phyloP scores from a whole-genome alignment of 768 basidiomycete genomes.

The Hygrocybe coccinea region DNA sequence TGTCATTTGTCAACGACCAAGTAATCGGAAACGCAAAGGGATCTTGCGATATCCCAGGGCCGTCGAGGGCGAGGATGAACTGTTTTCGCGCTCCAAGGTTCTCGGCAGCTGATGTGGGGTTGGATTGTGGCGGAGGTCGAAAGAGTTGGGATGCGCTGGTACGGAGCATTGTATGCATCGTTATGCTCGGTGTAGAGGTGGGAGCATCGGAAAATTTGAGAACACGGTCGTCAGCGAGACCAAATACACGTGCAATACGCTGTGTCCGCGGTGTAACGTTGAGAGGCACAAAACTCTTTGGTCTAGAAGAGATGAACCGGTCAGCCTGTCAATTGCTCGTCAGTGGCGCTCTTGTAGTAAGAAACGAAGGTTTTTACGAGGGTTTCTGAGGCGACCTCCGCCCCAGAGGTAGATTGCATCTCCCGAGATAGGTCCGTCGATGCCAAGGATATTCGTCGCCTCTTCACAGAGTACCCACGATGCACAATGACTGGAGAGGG shows the following conservation, averaged over 20 bases:
- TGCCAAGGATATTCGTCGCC: too few species aligned
- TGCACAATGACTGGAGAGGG: too few species aligned
- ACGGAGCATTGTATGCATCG: constrained; percentile 46
- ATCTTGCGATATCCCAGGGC: constrained; percentile 54
- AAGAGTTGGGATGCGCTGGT: constrained; percentile 52
- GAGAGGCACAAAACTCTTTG: constrained; percentile 51
- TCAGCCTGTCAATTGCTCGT: too few species aligned
- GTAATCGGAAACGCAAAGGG: constrained; percentile 53
- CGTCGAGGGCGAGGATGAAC: constrained; percentile 57
- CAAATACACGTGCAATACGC: constrained; percentile 59
- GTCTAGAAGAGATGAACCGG: constrained; percentile 54
- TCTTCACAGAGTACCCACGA: too few species aligned
- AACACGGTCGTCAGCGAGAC: constrained; percentile 52
- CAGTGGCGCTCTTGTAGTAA: too few species aligned
- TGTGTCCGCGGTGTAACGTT: constrained; percentile 63
- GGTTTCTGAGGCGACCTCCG: too few species aligned
- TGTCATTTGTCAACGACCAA: constrained; percentile 56
- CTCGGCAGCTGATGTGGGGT: constrained; percentile 49
- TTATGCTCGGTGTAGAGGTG: constrained; percentile 31
- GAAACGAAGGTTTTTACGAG: too few species aligned
- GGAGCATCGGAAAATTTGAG: constrained; percentile 47
- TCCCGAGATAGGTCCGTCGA: too few species aligned
- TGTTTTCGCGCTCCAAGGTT: constrained; percentile 52
- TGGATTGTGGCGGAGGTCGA: constrained; percentile 21
- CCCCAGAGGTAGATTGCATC: too few species aligned